Conservation (phyloP, 441 rosid genomes). For the Populus hybrid region DNA sequence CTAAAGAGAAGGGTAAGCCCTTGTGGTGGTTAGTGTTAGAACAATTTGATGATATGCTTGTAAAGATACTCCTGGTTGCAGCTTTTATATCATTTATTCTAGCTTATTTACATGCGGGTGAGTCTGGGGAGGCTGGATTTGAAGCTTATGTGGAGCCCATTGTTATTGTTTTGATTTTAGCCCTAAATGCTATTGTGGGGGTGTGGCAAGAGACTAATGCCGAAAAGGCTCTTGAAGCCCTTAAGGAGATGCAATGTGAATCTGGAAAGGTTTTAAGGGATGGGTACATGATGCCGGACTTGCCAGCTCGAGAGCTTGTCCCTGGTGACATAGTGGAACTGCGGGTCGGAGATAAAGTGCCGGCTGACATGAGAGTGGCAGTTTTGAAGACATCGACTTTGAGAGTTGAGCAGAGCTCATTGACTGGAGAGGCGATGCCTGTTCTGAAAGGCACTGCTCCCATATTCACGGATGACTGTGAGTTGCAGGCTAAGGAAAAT, state of each 20-base stretch:
- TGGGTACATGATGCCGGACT: conserved; percentile 49
- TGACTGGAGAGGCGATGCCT: conserved; percentile 93
- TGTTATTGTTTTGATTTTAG: conserved; percentile 68
- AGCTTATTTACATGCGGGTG: conserved; percentile 61
- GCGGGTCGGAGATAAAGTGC: conserved; percentile 80
- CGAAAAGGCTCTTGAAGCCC: conserved; percentile 86
- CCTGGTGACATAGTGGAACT: conserved; percentile 87
- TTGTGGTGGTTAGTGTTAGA: conserved; percentile 70
- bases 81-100: conserved; percentile 73
- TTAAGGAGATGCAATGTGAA: conserved; percentile 87
- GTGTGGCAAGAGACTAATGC: conserved; percentile 96
- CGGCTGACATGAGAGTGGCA: conserved; percentile 83
- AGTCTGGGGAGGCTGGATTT: conserved; percentile 48
- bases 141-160: conserved; percentile 84
- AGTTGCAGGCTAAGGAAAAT: conserved; percentile 78
- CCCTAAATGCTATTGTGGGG: conserved; percentile 79
- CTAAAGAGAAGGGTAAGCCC: conserved; percentile 79
- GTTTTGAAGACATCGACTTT: conserved; percentile 69
- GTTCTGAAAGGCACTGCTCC: conserved; percentile 60
- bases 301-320: conserved; percentile 85
- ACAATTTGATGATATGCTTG: conserved; percentile 84
- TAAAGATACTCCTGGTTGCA: conserved; percentile 80
- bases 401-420: conserved; percentile 84
- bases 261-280: conserved; percentile 74
- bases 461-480: conserved; percentile 54